phyloP scores from a whole-genome alignment of 805 yeast species.

The Myxozyma lipomycoides region DNA sequence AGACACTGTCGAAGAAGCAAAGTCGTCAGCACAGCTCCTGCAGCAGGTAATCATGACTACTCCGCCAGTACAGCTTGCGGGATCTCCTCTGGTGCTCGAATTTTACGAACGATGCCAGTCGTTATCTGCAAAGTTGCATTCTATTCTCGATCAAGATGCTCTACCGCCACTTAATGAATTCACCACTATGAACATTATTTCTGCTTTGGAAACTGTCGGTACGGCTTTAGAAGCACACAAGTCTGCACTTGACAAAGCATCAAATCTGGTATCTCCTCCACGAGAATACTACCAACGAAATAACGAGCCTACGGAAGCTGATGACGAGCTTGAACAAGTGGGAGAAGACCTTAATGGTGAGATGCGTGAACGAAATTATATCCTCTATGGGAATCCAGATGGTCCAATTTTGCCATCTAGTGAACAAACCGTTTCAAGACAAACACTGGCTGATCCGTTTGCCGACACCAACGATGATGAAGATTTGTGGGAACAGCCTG shows the following conservation, averaged over 20 bases:
- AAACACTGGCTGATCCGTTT: neutral
- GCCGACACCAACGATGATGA: neutral
- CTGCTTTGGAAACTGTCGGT: slow-evolving; percentile 11
- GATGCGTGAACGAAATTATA: neutral
- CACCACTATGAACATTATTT: slow-evolving; percentile 3
- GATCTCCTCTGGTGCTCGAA: slow-evolving; percentile 20
- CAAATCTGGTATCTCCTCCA: slow-evolving; percentile 21
- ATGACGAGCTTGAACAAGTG: neutral
- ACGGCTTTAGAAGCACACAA: slow-evolving; percentile 16
- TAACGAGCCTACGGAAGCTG: neutral
- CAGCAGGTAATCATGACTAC: slow-evolving; percentile 16
- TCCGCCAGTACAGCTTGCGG: slow-evolving; percentile 20
- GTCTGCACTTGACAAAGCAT: slow-evolving; percentile 18
- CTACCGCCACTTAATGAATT: slow-evolving; percentile 9
- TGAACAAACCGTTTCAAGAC: neutral
- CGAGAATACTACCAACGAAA: slow-evolving; percentile 12
- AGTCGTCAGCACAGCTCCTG: slow-evolving; percentile 13
- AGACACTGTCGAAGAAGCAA: slow-evolving; percentile 14
- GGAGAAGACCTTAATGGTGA: neutral
- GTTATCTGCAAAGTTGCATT: slow-evolving; percentile 6
- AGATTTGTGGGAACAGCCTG: neutral
- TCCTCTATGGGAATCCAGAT: neutral
- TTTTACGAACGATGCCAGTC: slow-evolving; percentile 23
- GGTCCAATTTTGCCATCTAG: no score
- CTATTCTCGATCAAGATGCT: slow-evolving; percentile 9